Evolutionary conservation across 257 asterid species (phyloP), one percentile per base, ranked within the genome.

Genomic region (Primulina tabacum): DNA sequence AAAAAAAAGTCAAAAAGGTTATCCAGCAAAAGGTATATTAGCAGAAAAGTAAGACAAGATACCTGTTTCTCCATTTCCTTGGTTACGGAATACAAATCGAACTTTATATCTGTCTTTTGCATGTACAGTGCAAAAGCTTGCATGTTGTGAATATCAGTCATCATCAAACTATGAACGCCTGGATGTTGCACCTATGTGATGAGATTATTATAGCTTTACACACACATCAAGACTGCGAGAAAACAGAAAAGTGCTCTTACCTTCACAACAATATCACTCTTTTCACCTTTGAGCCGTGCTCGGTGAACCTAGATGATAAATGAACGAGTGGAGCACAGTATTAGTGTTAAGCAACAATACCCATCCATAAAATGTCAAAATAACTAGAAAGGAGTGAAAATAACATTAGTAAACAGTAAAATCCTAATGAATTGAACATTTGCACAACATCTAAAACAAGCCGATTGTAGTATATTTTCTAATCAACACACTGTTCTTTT

Each of bases 41-140:
- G 50, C 26, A 40, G 65, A 24, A 30, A 24, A 75, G 30, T 64
- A 56, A 37, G 52, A 17, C 24, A 28, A 14, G 20, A 14, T 70
- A 94, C 98, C 97, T 94, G 99, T 81, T 77, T 94, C 85, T 94
- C 99, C 95, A 94, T 94, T 80, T 94, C 99, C 86, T 85, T 94
- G 64, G 97, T 94, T 62, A 91, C 86, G 50, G 99, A 91, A 78
- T 59, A 91, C 35, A 94, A 86, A 84, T 94, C 99, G 20, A 94
- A 94, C 69, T 81, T 91, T 83, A 94, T 82, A 80, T 94, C 98
- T 63, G 95, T 94, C 88, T 89, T 94, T 76, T 94, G 99, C 90
- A 94, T 88, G 78, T 79, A 94, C 16, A 91, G 75, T 30, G 99
- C 97, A 73, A 91, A 91, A 79, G 95, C 97, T 86, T 91, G 89